Percentiles rank a stretch among this genome's conserved stretches.
Conservation (phyloP, 768 basidiomycete species). For the Mycena pura region DNA sequence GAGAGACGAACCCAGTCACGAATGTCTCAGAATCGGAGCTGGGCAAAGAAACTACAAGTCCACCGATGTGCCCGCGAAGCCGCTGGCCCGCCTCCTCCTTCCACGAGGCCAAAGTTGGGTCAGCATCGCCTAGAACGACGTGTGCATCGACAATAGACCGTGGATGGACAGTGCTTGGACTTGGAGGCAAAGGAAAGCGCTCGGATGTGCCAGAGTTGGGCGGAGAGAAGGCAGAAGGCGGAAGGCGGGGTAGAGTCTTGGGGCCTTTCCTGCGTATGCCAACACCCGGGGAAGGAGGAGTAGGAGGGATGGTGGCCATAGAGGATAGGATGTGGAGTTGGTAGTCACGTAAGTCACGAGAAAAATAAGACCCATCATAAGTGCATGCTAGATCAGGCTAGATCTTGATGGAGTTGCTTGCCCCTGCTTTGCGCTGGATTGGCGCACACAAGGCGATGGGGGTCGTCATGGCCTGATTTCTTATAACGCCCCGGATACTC, state of each 20-base stretch:
- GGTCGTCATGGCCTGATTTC: too few species aligned
- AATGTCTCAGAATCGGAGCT: constrained; percentile 50
- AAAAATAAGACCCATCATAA: neutral
- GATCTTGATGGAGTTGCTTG: too few species aligned
- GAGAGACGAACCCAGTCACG: constrained; percentile 54
- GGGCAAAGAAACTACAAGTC: constrained; percentile 63
- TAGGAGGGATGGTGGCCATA: constrained; percentile 2
- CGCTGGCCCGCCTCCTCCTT: constrained; percentile 55
- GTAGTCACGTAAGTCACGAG: neutral
- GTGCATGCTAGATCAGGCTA: too few species aligned
- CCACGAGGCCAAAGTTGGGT: constrained; percentile 55
- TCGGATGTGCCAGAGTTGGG: constrained; percentile 73
- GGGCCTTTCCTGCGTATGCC: constrained; percentile 63
- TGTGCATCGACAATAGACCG: constrained; percentile 70
- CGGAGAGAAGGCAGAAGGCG: constrained; percentile 76
- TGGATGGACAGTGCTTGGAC: constrained; percentile 72
- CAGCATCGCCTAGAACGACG: constrained; percentile 52
- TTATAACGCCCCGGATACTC: too few species aligned
- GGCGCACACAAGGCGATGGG: too few species aligned
- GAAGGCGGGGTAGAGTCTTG: constrained; percentile 73
- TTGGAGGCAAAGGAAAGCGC: constrained; percentile 70
- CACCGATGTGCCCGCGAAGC: constrained; percentile 53
- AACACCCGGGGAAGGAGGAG: constrained; percentile 49
- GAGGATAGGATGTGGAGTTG: neutral
- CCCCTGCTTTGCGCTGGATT: too few species aligned